Percentiles rank a stretch among this genome's conserved stretches.
phyloP scores from a whole-genome alignment of 495 filamentous ascomycete species.

The Aspergillus sclerotiicarbonarius region DNA sequence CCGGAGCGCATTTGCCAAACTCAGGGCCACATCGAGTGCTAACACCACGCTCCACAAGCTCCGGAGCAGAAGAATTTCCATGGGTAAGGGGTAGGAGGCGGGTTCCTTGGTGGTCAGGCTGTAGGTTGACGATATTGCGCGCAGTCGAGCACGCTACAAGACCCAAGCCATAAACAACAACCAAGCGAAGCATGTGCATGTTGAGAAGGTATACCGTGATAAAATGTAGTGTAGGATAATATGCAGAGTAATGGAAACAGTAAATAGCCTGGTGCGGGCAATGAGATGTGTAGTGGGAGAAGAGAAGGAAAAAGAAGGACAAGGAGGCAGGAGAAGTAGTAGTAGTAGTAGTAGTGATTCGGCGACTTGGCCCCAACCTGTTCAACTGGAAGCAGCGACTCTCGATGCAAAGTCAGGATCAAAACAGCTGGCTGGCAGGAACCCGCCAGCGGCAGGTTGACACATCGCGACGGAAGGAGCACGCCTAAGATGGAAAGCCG shows the following conservation, averaged over 20 bases:
- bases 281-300: slow-evolving; percentile 12
- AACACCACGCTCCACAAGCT: slow-evolving; percentile 19
- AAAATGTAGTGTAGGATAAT: slow-evolving; percentile 20
- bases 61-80: background rate
- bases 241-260: slow-evolving; percentile 26
- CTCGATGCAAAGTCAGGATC: background rate
- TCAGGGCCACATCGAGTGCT: slow-evolving; percentile 39
- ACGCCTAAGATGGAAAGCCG: background rate
- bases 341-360: background rate
- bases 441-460: background rate
- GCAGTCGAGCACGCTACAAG: slow-evolving; percentile 15
- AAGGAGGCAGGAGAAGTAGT: background rate
- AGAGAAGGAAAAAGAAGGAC: background rate
- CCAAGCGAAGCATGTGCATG: slow-evolving; percentile 26
- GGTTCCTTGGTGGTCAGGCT: slow-evolving; percentile 3
- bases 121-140: slow-evolving; percentile 15
- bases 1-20: slow-evolving; percentile 51
- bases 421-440: background rate
- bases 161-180: slow-evolving; percentile 16
- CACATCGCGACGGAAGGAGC: background rate
- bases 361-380: background rate
- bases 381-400: background rate
- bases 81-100: slow-evolving; percentile 2
- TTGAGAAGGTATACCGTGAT: slow-evolving; percentile 15
- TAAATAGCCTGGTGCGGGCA: slow-evolving; percentile 6